phyloP scores from a whole-genome alignment of 1,139 yeast species.

The Blastobotrys proliferans region DNA sequence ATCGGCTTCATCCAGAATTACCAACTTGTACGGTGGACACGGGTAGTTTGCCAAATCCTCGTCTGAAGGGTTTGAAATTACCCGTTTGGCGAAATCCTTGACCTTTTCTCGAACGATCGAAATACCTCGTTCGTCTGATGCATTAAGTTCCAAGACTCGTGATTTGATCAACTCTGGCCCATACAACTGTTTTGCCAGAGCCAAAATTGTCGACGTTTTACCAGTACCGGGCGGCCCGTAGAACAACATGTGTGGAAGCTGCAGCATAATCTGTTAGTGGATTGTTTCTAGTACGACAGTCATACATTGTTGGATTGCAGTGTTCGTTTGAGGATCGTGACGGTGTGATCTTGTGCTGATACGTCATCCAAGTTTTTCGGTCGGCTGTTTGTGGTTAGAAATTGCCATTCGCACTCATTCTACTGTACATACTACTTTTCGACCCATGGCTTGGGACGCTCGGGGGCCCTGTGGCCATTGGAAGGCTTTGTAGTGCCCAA shows the following conservation, averaged over 20 bases:
- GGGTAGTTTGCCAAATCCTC: conserved; percentile 73
- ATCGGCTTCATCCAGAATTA: conserved; percentile 71
- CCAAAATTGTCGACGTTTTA: conserved; percentile 88
- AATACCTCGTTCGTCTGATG: conserved; percentile 82
- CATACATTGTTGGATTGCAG: conserved; percentile 63
- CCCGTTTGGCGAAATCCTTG: conserved; percentile 78
- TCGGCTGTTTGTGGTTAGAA: conserved; percentile 40
- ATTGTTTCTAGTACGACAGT: not conserved
- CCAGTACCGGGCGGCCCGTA: conserved; percentile 99
- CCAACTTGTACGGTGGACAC: conserved; percentile 43
- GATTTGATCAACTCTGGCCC: conserved; percentile 81
- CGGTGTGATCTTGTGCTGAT: conserved; percentile 88
- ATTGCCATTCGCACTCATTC: not conserved
- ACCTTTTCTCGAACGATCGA: conserved; percentile 82
- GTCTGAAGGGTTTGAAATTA: conserved; percentile 74
- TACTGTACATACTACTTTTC: conserved; percentile 58
- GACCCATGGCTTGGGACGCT: conserved; percentile 53
- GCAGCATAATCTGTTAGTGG: conserved; percentile 1
- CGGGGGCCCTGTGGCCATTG: not conserved
- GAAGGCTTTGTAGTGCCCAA: too few relatives aligned
- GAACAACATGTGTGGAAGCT: conserved; percentile 51
- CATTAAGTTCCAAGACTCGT: conserved; percentile 89
- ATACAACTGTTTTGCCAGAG: conserved; percentile 83
- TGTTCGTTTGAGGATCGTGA: conserved; percentile 76
- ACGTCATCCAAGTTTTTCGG: conserved; percentile 84